phyloP scores from a whole-genome alignment of 257 asterid species.

The Orobanche coerulescens region DNA sequence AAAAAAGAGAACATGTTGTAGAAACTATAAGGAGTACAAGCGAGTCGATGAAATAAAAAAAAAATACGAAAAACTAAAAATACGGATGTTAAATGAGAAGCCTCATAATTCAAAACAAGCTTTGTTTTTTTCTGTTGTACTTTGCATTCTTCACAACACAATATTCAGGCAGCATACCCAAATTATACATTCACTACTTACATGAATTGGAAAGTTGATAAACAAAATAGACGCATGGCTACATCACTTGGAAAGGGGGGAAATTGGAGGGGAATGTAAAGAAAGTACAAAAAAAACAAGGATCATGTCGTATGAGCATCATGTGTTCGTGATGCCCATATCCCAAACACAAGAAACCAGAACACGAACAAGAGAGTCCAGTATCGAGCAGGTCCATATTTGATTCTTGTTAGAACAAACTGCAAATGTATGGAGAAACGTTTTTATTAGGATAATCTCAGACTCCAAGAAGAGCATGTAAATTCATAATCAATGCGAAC shows the following conservation, averaged over 20 bases:
- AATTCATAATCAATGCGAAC: background rate
- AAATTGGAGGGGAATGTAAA: background rate
- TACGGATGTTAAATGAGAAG: too few relatives aligned
- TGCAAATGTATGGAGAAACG: conserved; percentile 31
- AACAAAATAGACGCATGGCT: conserved; percentile 2
- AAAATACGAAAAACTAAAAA: too few relatives aligned
- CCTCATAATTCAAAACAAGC: too few relatives aligned
- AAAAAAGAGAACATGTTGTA: too few relatives aligned
- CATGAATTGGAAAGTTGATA: conserved; percentile 15
- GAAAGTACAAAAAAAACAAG: background rate
- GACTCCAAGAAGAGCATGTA: background rate
- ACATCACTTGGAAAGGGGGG: background rate
- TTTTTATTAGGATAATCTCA: conserved; percentile 2
- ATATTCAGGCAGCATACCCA: background rate
- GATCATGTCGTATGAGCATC: conserved; percentile 56
- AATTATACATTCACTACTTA: conserved; percentile 20
- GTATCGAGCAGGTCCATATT: conserved; percentile 95
- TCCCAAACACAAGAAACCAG: conserved; percentile 93
- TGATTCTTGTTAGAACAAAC: conserved; percentile 87
- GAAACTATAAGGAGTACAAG: too few relatives aligned
- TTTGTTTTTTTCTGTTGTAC: background rate
- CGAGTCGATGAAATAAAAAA: too few relatives aligned
- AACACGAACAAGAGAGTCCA: conserved; percentile 93
- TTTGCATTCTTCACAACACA: conserved; percentile 2
- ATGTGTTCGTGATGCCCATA: conserved; percentile 93